Conservation (phyloP, 225 moss, liverwort and hornwort genomes). For the Anthoceros angustus region DNA sequence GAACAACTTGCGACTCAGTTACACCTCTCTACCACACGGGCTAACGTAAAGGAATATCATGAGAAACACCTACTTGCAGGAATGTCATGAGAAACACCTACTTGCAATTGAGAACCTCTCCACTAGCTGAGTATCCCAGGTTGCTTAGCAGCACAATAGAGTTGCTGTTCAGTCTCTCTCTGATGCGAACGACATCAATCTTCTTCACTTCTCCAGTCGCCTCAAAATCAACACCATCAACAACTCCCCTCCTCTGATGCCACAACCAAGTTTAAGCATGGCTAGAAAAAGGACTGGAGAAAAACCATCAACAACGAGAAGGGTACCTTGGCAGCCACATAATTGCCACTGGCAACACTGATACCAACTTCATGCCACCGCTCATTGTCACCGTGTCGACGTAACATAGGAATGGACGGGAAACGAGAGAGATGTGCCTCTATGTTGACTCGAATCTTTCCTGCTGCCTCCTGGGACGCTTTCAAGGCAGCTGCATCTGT, state of each 20-base stretch:
- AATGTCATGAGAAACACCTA: conserved; percentile 31
- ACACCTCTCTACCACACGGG: background rate
- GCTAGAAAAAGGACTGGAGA: background rate
- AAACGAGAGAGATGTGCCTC: conserved; percentile 24
- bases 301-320: background rate
- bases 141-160: conserved; percentile 83
- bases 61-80: no score
- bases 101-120: conserved; percentile 98
- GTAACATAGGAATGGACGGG: background rate
- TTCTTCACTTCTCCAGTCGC: conserved; percentile 86
- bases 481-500: conserved; percentile 66
- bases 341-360: background rate
- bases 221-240: conserved; percentile 69
- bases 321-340: background rate
- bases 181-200: conserved; percentile 49
- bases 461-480: conserved; percentile 30
- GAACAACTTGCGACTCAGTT: background rate
- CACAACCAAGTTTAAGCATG: background rate
- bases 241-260: conserved; percentile 73
- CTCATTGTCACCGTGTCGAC: background rate
- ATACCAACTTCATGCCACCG: background rate
- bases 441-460: conserved; percentile 16
- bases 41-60: no score
- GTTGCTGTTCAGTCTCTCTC: conserved; percentile 54
- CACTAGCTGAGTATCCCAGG: conserved; percentile 76